phyloP scores from a whole-genome alignment of 2,329 filamentous ascomycete genomes.

The Pleurostoma richardsiae region DNA sequence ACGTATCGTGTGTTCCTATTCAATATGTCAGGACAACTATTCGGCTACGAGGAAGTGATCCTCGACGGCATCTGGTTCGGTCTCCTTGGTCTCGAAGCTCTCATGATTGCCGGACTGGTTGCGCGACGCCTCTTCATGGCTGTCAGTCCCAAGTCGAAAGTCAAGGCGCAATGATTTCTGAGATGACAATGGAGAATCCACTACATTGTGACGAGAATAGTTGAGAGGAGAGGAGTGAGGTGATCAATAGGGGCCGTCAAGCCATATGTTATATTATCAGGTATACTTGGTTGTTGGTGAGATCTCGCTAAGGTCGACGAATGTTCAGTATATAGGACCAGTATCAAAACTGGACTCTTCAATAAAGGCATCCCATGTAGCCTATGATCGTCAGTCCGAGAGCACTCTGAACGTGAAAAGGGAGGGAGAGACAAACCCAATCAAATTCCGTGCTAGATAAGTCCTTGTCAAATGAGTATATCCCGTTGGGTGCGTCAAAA shows the following conservation, averaged over 20 bases:
- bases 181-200: no score
- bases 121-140: constrained; percentile 22
- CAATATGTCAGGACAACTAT: constrained; percentile 9
- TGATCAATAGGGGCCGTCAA: no score
- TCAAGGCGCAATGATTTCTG: constrained; percentile 3
- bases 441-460: constrained; percentile 17
- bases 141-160: constrained; percentile 11
- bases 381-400: constrained; percentile 8
- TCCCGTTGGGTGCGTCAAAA: constrained; percentile 1
- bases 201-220: no score
- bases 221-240: no score
- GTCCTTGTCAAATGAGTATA: constrained; percentile 5
- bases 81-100: constrained; percentile 37
- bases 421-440: constrained; percentile 13
- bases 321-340: constrained; percentile 5
- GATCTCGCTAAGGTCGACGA: no score
- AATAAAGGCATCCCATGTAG: constrained; percentile 19
- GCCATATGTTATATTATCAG: no score
- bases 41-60: constrained; percentile 28
- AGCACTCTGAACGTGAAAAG: neutral
- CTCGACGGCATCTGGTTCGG: constrained; percentile 42
- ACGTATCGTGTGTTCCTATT: constrained; percentile 8
- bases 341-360: constrained; percentile 16
- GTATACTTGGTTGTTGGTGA: no score
- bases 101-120: constrained; percentile 36